These are phyloP conservation scores for Ceriops zippeliana DNA, from an alignment of 345 rosid genomes.

Conservation along the genomic window DNA sequence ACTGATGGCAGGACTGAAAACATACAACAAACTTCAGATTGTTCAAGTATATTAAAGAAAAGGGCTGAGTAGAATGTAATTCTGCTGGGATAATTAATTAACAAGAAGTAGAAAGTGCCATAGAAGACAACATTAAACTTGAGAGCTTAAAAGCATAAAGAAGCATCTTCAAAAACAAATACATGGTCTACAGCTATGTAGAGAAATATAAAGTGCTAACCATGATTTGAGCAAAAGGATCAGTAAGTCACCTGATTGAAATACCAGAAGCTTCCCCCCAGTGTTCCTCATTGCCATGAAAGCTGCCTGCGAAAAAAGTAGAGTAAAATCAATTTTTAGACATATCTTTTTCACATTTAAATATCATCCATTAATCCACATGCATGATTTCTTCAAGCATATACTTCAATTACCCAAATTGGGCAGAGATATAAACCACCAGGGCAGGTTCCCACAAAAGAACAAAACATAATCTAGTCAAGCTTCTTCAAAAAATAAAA, in stretches of 20 bases:
- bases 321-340: neutral
- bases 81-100: too few relatives aligned
- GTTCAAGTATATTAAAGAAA: neutral
- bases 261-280: slow-evolving; percentile 90
- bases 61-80: too few relatives aligned
- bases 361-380: neutral
- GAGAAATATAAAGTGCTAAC: neutral
- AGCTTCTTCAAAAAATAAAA: too few relatives aligned
- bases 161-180: too few relatives aligned
- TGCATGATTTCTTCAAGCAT: neutral
- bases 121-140: too few relatives aligned
- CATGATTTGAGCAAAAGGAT: neutral
- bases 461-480: too few relatives aligned
- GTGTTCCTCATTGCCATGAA: slow-evolving; percentile 81
- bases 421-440: neutral
- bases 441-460: too few relatives aligned
- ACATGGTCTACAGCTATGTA: neutral
- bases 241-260: slow-evolving; percentile 71
- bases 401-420: neutral
- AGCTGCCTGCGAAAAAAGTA: slow-evolving; percentile 56
- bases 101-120: too few relatives aligned
- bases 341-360: neutral
- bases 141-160: too few relatives aligned
- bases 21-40: slow-evolving; percentile 2
- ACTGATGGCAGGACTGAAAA: slow-evolving; percentile 73